A percentile compares a stretch with the other conserved stretches of the same genome.
These are phyloP conservation scores for Scedosporium apiospermum DNA, from an alignment of 2,329 filamentous ascomycete species.

Conservation along the genomic window DNA sequence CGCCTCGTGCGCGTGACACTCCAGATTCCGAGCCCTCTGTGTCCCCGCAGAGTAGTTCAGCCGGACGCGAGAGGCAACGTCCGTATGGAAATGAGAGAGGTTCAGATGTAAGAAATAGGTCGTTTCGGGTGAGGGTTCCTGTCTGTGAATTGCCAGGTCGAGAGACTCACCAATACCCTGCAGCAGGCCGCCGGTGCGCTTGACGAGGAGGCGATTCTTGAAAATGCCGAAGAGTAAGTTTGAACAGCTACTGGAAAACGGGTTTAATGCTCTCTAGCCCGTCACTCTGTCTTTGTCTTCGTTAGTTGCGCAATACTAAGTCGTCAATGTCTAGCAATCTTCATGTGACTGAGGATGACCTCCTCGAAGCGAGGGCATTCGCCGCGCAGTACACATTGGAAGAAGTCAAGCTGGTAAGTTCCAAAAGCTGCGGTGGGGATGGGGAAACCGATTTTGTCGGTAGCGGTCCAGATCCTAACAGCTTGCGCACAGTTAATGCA, in stretches of 20 bases:
- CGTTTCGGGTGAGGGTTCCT: too few species aligned
- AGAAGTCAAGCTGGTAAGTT: slow-evolving; percentile 18
- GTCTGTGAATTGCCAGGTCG: too few species aligned
- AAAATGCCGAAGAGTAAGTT: neutral
- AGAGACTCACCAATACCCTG: neutral
- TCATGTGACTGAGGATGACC: slow-evolving; percentile 35
- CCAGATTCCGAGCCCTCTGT: neutral
- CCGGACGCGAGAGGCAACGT: neutral
- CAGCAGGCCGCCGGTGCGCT: neutral
- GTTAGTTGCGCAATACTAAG: neutral
- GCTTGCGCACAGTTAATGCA: slow-evolving; percentile 1
- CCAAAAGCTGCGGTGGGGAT: neutral
- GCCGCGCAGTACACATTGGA: slow-evolving; percentile 31
- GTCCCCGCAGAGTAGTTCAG: neutral
- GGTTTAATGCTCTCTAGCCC: neutral
- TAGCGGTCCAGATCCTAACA: neutral
- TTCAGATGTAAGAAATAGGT: neutral
- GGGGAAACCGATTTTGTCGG: too few species aligned
- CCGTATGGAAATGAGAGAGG: neutral
- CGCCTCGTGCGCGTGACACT: neutral
- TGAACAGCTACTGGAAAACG: neutral
- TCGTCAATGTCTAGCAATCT: neutral
- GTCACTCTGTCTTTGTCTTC: neutral
- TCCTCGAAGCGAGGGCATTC: slow-evolving; percentile 34
- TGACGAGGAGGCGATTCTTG: neutral